Evolutionary conservation across 306 rosid genomes (phyloP).

Genomic region (Boehmeria nivea): DNA sequence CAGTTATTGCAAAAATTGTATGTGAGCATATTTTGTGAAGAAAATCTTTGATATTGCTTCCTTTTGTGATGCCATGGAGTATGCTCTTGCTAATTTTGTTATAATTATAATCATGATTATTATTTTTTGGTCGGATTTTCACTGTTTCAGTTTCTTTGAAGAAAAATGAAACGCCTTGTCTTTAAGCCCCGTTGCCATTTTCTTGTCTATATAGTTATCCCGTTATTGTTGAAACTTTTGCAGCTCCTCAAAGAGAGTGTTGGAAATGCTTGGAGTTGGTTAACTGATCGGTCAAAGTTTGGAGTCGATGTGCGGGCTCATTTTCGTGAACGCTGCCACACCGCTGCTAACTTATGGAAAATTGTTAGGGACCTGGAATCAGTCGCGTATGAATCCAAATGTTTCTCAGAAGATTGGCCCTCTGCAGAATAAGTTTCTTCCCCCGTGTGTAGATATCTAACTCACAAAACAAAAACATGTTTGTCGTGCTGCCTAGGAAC

Average conservation of each 20-base stretch:
- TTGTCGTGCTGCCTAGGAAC: slow-evolving; percentile 55
- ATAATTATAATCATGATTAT: too few relatives aligned
- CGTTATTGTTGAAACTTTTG: too few relatives aligned
- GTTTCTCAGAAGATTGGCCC: slow-evolving; percentile 38
- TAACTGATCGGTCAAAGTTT: slow-evolving; percentile 5
- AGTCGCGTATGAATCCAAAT: slow-evolving; percentile 27
- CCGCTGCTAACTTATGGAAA: slow-evolving; percentile 31
- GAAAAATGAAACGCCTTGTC: too few relatives aligned
- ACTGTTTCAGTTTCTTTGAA: too few relatives aligned
- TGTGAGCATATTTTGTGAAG: too few relatives aligned
- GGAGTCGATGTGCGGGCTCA: slow-evolving; percentile 8
- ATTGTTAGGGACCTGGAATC: slow-evolving; percentile 34
- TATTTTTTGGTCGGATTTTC: too few relatives aligned
- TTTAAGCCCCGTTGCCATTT: too few relatives aligned
- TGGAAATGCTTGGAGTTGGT: slow-evolving; percentile 1
- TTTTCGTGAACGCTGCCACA: background rate
- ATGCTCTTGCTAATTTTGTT: too few relatives aligned
- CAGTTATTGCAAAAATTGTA: too few relatives aligned
- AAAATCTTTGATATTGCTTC: too few relatives aligned
- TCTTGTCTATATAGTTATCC: too few relatives aligned
- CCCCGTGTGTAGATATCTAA: slow-evolving; percentile 95
- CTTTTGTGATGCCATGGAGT: too few relatives aligned
- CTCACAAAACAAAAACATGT: slow-evolving; percentile 30
- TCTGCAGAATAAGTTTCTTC: slow-evolving; percentile 54
- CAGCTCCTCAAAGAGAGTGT: slow-evolving; percentile 3